These are phyloP conservation scores for Trametes cinnabarina DNA, from an alignment of 768 basidiomycete species.

Conservation along the genomic window DNA sequence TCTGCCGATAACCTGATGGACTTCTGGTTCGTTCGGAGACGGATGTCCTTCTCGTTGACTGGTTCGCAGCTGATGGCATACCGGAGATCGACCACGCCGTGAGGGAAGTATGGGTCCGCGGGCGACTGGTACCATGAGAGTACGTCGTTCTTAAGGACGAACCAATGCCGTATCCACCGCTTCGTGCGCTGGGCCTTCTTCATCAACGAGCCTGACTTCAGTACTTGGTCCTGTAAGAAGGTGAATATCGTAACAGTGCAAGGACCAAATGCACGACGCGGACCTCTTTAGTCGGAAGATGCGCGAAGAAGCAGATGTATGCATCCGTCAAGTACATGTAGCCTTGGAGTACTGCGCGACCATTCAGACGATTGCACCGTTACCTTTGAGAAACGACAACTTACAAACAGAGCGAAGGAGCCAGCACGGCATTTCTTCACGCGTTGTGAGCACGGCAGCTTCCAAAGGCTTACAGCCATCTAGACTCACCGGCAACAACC, in stretches of 20 bases:
- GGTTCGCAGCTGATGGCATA: constrained; percentile 91
- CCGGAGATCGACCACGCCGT: constrained; percentile 92
- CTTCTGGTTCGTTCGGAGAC: constrained; percentile 80
- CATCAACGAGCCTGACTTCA: constrained; percentile 87
- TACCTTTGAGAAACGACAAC: constrained; percentile 32
- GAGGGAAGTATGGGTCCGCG: constrained; percentile 95
- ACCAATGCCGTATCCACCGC: constrained; percentile 95
- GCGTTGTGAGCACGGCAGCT: background rate
- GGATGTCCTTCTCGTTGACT: constrained; percentile 72
- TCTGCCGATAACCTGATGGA: constrained; percentile 70
- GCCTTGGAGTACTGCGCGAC: constrained; percentile 78
- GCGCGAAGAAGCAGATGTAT: constrained; percentile 95
- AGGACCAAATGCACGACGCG: constrained; percentile 21
- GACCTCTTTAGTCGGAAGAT: constrained; percentile 89
- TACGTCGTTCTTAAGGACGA: constrained; percentile 92
- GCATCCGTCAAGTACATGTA: constrained; percentile 96
- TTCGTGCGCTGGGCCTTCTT: constrained; percentile 89
- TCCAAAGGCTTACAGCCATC: constrained; percentile 1
- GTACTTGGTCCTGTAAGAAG: constrained; percentile 69
- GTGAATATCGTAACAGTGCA: background rate
- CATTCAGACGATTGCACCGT: background rate
- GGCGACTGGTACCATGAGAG: constrained; percentile 97
- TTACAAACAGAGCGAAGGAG: constrained; percentile 83
- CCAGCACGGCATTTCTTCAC: constrained; percentile 90
- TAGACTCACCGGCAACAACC: constrained; percentile 70